Base-by-base conservation (phyloP, 352 stramenopile genomes). In the Phytophthora pistaciae region DNA sequence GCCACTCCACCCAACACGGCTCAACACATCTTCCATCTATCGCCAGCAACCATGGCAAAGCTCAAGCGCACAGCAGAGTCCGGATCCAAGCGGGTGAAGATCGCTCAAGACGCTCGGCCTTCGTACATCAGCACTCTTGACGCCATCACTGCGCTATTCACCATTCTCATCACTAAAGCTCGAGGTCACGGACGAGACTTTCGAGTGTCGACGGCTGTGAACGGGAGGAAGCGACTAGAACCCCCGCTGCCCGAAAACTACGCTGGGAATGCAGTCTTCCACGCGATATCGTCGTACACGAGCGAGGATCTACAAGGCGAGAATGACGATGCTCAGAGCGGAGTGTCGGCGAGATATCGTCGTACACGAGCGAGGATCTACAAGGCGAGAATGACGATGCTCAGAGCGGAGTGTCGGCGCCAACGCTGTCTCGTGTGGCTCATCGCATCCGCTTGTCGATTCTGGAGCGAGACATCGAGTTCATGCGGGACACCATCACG, bases 111-210 rank as follows among this genome's bases (percentile, higher is more conserved):
- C 21, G 2, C 31, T 18, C 40, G 55, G 25, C 49, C 55, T 33
- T 50, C 68, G 29, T 91, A 85, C 59, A 59, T 86, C 29, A 89
- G 83, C 52, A 87, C 79, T 11, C 70, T 85, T 10, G 83, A 91
- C 58, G 66, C 72, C 2, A 66, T 91, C n/a, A 86, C 83, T 0
- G 83, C 83, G 14, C 58, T 91, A 2, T 87, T 88, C 49, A 67
- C 64, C 8, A 48, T 86, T 27, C 65, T 89, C 20, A 86, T 91
- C 66, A 78, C 80, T 8, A 63, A 74, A 64, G 83, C 80, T n/a
- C 78, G 83, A n/a, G 75, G 68, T 8, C 80, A 88, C 29, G 66
- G 64, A 13, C 55, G 84, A 52, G 46, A 74, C 36, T 46, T 89
- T 13, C 73, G 61, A 23, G 74, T 91, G 16, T 83, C 78, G 10